Percentiles rank a stretch among this genome's conserved stretches.
phyloP scores from a whole-genome alignment of 495 filamentous ascomycete species.

The Penicillium egyptiacum region DNA sequence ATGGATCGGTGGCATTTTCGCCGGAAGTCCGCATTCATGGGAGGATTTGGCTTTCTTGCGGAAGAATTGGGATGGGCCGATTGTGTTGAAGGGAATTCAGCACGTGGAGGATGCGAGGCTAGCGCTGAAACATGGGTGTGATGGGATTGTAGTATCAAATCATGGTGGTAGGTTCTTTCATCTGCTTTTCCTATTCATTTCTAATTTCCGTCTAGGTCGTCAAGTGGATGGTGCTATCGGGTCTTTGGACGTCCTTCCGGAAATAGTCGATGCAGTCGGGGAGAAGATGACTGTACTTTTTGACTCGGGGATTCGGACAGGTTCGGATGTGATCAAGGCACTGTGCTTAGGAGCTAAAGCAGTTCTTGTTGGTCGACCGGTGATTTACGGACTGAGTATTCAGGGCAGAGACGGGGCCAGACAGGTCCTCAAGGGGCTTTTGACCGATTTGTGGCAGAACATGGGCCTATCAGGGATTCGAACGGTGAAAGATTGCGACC shows the following conservation, averaged over 20 bases:
- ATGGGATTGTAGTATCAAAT: constrained; percentile 57
- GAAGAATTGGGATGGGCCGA: constrained; percentile 60
- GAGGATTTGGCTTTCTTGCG: constrained; percentile 55
- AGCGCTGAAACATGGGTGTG: constrained; percentile 48
- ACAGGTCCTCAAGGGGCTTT: constrained; percentile 54
- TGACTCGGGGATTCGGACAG: constrained; percentile 63
- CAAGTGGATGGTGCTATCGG: constrained; percentile 68
- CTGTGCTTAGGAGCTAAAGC: constrained; percentile 83
- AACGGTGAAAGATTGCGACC: constrained; percentile 53
- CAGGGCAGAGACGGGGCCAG: constrained; percentile 58
- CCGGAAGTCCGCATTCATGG: constrained; percentile 56
- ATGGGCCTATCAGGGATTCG: constrained; percentile 59
- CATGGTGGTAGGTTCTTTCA: constrained; percentile 45
- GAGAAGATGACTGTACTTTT: constrained; percentile 59
- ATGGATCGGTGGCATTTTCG: constrained; percentile 53
- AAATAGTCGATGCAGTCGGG: constrained; percentile 60
- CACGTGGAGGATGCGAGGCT: constrained; percentile 51
- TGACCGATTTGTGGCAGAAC: constrained; percentile 61
- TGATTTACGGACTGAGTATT: constrained; percentile 76
- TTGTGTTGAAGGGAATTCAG: constrained; percentile 52
- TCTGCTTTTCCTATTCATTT: not conserved
- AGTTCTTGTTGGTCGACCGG: constrained; percentile 84
- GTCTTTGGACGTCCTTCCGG: constrained; percentile 62
- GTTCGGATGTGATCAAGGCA: constrained; percentile 74
- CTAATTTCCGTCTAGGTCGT: constrained; percentile 40